Evolutionary conservation across 73 alveolate genomes (phyloP).

Genomic region (Diophrys sp.): DNA sequence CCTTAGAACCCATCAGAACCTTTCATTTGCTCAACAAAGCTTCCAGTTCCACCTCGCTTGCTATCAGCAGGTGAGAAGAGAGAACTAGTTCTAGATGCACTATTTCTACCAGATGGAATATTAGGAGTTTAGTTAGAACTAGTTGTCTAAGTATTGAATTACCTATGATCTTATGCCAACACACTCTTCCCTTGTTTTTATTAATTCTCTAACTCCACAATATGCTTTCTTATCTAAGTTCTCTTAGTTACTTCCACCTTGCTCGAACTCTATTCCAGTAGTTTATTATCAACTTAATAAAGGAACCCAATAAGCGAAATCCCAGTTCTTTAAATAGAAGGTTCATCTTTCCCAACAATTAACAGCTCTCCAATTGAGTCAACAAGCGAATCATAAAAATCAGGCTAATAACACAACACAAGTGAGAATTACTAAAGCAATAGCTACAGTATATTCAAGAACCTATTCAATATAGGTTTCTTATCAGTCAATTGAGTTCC

Average conservation of each 20-base stretch:
- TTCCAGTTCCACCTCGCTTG: neutral
- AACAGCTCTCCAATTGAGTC: conserved; percentile 29
- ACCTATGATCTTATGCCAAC: conserved; percentile 8
- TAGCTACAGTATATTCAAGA: conserved; percentile 27
- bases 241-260: conserved; percentile 39
- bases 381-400: conserved; percentile 38
- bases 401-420: conserved; percentile 46
- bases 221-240: conserved; percentile 33
- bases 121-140: neutral
- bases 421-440: conserved; percentile 50
- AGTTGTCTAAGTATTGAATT: neutral
- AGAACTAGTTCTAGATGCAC: neutral
- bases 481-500: conserved; percentile 25
- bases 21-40: neutral
- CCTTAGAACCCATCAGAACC: neutral
- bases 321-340: neutral
- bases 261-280: conserved; percentile 20
- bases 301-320: conserved; percentile 15
- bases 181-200: conserved; percentile 34
- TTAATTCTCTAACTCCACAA: conserved; percentile 27
- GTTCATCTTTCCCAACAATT: neutral
- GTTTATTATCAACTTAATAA: conserved; percentile 35
- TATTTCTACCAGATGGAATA: neutral
- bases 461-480: conserved; percentile 39
- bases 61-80: neutral